phyloP scores from a whole-genome alignment of 176 grass and related monocot genomes.

The Pharus latifolius region DNA sequence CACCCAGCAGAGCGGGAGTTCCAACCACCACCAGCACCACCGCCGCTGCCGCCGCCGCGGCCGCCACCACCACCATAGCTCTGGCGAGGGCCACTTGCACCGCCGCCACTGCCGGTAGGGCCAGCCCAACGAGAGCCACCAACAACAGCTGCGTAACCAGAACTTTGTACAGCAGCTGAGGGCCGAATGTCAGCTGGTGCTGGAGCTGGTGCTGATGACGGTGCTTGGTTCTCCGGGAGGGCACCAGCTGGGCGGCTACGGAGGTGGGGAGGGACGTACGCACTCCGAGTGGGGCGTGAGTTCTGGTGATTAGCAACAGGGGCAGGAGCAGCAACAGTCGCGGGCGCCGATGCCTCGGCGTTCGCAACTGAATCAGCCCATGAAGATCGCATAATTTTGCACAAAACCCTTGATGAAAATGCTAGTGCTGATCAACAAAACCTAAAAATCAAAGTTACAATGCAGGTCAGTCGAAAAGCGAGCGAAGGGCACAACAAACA shows the following conservation, averaged over 20 bases:
- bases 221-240: neutral
- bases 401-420: constrained; percentile 12
- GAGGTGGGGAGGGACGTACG: constrained; percentile 87
- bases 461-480: neutral
- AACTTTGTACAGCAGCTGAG: constrained; percentile 12
- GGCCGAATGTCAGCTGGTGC: constrained; percentile 14
- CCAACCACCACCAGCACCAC: constrained; percentile 28
- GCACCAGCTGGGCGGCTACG: constrained; percentile 31
- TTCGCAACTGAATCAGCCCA: constrained; percentile 99
- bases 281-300: constrained; percentile 30
- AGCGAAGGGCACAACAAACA: neutral
- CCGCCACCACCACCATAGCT: constrained; percentile 16
- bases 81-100: constrained; percentile 12
- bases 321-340: constrained; percentile 17
- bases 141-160: constrained; percentile 19
- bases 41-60: constrained; percentile 10
- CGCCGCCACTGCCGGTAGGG: neutral
- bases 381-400: constrained; percentile 98
- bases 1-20: constrained; percentile 41
- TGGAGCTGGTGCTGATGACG: neutral
- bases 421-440: constrained; percentile 13
- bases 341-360: constrained; percentile 90
- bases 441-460: neutral
- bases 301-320: constrained; percentile 28
- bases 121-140: constrained; percentile 27